Conservation (phyloP, 1,284 basidiomycete genomes). For the Melampsora occidentalis region DNA sequence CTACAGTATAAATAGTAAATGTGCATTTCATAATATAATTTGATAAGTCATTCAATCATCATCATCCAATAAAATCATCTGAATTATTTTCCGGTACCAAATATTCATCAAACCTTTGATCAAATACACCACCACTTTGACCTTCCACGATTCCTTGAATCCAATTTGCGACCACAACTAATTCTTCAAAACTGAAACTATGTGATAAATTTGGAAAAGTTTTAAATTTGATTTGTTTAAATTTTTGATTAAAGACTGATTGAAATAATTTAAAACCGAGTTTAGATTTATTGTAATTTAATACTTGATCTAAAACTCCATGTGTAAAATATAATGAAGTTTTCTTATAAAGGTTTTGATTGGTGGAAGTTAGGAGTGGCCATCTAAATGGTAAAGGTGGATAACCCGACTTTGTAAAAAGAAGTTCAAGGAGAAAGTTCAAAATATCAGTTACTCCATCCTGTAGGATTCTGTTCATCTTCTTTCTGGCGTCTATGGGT, state of each 20-base stretch:
- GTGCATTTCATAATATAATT: not conserved
- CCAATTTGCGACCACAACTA: slow-evolving; percentile 21
- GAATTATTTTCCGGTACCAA: slow-evolving; percentile 20
- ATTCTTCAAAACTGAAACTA: slow-evolving; percentile 18
- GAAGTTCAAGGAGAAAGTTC: not conserved
- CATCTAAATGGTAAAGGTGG: slow-evolving; percentile 31
- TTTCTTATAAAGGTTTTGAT: slow-evolving; percentile 1
- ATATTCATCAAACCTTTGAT: slow-evolving; percentile 13
- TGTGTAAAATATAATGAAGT: slow-evolving; percentile 23
- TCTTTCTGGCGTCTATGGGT: not conserved
- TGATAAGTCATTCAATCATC: not conserved
- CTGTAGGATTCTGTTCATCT: not conserved
- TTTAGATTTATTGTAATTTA: slow-evolving; percentile 19
- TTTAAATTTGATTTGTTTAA: slow-evolving; percentile 25
- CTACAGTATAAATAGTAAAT: not conserved
- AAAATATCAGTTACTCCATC: too few species aligned
- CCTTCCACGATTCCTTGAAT: slow-evolving; percentile 21
- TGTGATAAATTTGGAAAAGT: slow-evolving; percentile 16
- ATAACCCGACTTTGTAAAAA: slow-evolving; percentile 30
- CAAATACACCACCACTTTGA: slow-evolving; percentile 20
- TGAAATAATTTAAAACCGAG: slow-evolving; percentile 28
- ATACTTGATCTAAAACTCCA: slow-evolving; percentile 17
- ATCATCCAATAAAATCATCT: slow-evolving; percentile 1
- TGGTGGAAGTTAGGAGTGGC: not conserved
- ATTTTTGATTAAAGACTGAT: slow-evolving; percentile 9